Conservation (phyloP, 768 basidiomycete genomes). For the Gautieria morchelliformis region DNA sequence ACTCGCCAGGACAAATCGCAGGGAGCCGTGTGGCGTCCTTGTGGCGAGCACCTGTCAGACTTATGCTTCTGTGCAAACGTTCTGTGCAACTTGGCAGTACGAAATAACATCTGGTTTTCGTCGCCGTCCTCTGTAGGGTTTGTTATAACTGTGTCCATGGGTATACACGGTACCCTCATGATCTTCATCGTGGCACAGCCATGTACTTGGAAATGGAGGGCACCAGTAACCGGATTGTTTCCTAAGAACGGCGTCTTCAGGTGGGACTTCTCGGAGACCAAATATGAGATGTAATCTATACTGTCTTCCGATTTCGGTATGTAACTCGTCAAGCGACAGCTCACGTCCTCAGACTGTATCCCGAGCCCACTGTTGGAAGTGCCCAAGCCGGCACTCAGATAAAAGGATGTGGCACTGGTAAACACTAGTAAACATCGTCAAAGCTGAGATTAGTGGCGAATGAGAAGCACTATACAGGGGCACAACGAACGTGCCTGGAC, state of each 20-base stretch:
- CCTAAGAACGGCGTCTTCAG: slow-evolving; percentile 24
- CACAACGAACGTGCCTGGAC: no score
- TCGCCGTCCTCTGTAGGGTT: slow-evolving; percentile 60
- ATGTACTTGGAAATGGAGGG: slow-evolving; percentile 84
- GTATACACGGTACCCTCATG: slow-evolving; percentile 66
- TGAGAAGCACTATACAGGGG: no score
- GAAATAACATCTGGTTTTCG: no score
- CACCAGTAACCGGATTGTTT: slow-evolving; percentile 85
- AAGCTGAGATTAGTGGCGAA: no score
- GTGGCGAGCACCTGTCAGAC: no score
- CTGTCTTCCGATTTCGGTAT: slow-evolving; percentile 74
- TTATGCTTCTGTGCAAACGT: no score
- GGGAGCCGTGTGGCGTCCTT: no score
- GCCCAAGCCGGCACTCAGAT: slow-evolving; percentile 83
- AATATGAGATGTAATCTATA: slow-evolving; percentile 25
- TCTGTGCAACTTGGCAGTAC: no score
- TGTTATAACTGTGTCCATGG: slow-evolving; percentile 64
- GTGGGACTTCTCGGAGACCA: no score
- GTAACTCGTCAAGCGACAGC: slow-evolving; percentile 50
- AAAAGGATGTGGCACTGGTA: slow-evolving; percentile 81
- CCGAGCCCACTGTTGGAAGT: slow-evolving; percentile 72
- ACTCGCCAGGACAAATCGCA: no score
- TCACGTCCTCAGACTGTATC: slow-evolving; percentile 70
- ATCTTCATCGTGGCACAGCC: slow-evolving; percentile 66
- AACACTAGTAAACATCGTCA: no score